phyloP scores from a whole-genome alignment of 164 flowering plant species.

The Platanus orientalis region DNA sequence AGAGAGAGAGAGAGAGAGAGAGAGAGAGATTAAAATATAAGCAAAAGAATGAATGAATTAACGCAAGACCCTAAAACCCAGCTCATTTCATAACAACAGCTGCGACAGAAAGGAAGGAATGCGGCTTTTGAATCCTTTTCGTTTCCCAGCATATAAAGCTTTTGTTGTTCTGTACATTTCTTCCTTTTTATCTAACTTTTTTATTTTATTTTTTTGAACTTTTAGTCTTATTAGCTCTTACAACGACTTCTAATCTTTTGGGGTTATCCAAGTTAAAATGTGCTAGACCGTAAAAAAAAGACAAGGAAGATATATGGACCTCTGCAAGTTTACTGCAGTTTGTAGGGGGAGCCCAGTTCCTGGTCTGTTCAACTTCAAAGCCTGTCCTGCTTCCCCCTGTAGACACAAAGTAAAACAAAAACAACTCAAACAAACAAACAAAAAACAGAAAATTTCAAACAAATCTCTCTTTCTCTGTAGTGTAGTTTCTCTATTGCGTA shows the following conservation, averaged over 20 bases:
- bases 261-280: too few species aligned
- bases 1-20: slow-evolving; percentile 9
- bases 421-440: slow-evolving; percentile 19
- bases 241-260: not conserved
- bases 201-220: not conserved
- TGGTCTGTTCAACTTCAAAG: slow-evolving; percentile 55
- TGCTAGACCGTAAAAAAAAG: too few species aligned
- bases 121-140: slow-evolving; percentile 70
- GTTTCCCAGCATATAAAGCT: slow-evolving; percentile 59
- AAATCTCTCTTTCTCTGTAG: slow-evolving; percentile 7
- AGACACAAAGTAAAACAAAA: slow-evolving; percentile 31
- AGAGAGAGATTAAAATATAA: slow-evolving; percentile 3
- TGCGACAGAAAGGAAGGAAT: slow-evolving; percentile 76
- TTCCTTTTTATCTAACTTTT: slow-evolving; percentile 4
- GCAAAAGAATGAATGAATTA: slow-evolving; percentile 9
- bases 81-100: slow-evolving; percentile 35
- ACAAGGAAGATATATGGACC: slow-evolving; percentile 14
- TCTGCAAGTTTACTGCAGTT: slow-evolving; percentile 37
- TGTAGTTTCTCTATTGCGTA: slow-evolving; percentile 1
- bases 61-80: slow-evolving; percentile 30
- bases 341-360: slow-evolving; percentile 49
- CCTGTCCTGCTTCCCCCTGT: slow-evolving; percentile 46
- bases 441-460: slow-evolving; percentile 18
- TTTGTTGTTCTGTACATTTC: slow-evolving; percentile 14
- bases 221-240: not conserved